Conservation (phyloP, 164 flowering plant species). For the Dillenia turbinata region DNA sequence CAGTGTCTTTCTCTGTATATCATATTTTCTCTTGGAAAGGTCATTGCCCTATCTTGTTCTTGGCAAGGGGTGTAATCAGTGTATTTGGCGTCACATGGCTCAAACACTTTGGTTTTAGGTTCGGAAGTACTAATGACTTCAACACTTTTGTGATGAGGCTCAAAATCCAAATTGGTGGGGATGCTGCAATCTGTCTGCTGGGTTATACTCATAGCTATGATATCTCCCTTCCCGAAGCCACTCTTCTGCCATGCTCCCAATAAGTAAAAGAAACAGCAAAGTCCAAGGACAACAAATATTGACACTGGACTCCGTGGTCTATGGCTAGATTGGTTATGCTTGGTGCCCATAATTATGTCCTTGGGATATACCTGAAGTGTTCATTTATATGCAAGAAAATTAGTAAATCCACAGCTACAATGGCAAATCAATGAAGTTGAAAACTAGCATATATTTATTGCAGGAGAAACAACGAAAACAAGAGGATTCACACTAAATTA, state of each 20-base stretch:
- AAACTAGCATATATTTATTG: too few relatives aligned
- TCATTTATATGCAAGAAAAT: constrained; percentile 9
- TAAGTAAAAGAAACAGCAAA: constrained; percentile 80
- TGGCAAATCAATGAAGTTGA: too few relatives aligned
- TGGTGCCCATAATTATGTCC: constrained; percentile 47
- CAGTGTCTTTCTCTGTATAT: constrained; percentile 96
- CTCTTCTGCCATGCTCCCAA: constrained; percentile 93
- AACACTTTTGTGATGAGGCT: constrained; percentile 61
- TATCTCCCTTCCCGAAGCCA: constrained; percentile 90
- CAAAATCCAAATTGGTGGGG: constrained; percentile 51
- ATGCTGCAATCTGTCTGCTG: constrained; percentile 60
- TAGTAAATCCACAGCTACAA: neutral
- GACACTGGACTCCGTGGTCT: constrained; percentile 58
- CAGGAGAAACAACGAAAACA: too few relatives aligned
- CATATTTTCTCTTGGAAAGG: constrained; percentile 86
- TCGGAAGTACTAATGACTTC: constrained; percentile 36
- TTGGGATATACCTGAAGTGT: constrained; percentile 7
- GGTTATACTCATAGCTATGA: constrained; percentile 51
- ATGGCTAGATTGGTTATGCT: constrained; percentile 37
- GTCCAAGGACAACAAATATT: constrained; percentile 58
- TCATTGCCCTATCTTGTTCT: constrained; percentile 95
- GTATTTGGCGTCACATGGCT: constrained; percentile 62
- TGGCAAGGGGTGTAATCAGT: constrained; percentile 95
- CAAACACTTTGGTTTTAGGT: constrained; percentile 36
- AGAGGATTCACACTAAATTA: too few relatives aligned